Conservation (phyloP, 352 stramenopile genomes). For the Phytophthora citricola region DNA sequence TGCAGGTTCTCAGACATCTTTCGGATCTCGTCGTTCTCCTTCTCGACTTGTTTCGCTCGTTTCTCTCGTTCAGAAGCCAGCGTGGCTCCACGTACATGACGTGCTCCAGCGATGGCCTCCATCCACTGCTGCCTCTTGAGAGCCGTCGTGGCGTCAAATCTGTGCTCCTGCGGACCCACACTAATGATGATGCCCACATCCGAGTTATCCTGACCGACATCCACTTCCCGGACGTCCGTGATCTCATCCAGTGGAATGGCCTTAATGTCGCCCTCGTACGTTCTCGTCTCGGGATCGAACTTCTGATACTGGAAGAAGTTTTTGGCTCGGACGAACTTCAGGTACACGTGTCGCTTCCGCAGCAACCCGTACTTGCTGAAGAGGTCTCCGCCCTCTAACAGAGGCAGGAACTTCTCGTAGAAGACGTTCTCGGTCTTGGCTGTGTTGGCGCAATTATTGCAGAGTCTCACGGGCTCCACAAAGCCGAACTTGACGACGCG, state of each 20-base stretch:
- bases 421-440: conserved; percentile 68
- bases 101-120: conserved; percentile 57
- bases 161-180: conserved; percentile 57
- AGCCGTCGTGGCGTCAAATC: conserved; percentile 57
- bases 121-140: conserved; percentile 69
- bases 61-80: conserved; percentile 58
- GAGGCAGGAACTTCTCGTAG: conserved; percentile 66
- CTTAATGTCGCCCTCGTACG: conserved; percentile 62
- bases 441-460: conserved; percentile 45
- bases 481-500: conserved; percentile 75
- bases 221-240: conserved; percentile 55
- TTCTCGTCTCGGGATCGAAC: conserved; percentile 54
- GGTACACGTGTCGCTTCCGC: conserved; percentile 57
- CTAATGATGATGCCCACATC: conserved; percentile 62
- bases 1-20: conserved; percentile 58
- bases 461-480: conserved; percentile 66
- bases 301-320: conserved; percentile 82
- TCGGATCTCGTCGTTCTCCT: conserved; percentile 68
- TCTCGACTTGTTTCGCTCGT: conserved; percentile 59
- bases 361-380: conserved; percentile 79
- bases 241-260: conserved; percentile 73
- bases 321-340: conserved; percentile 66
- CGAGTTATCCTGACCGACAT: conserved; percentile 56
- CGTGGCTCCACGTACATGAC: conserved; percentile 50
- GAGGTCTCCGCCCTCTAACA: conserved; percentile 65